Percentiles rank a stretch among this genome's conserved stretches.
Conservation (phyloP, 2,329 filamentous ascomycete species). For the Fusarium sp. region DNA sequence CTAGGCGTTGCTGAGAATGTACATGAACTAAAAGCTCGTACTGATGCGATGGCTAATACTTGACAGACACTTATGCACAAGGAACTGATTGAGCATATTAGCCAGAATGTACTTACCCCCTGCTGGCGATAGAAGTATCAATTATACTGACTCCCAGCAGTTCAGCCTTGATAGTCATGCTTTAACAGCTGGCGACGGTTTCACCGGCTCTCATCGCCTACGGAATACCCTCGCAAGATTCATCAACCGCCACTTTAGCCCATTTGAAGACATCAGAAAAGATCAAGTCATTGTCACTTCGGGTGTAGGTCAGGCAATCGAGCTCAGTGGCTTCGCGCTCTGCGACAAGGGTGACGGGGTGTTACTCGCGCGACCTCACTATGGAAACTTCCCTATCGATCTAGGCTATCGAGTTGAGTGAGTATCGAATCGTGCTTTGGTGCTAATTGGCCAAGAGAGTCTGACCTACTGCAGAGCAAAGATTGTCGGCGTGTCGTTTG, state of each 20-base stretch:
- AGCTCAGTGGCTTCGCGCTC: not conserved
- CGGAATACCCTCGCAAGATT: not conserved
- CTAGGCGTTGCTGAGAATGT: not conserved
- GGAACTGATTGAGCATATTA: not conserved
- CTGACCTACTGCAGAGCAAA: not conserved
- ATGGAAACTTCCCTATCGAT: not conserved
- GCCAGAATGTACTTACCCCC: accelerated
- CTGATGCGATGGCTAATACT: not conserved
- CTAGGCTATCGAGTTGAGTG: not conserved
- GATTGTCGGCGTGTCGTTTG: not conserved
- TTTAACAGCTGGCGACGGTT: not conserved
- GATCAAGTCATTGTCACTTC: not conserved
- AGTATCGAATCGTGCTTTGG: too few relatives aligned
- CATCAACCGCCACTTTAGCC: not conserved
- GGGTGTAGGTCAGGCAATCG: not conserved
- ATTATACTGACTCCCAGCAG: not conserved
- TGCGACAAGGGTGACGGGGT: not conserved
- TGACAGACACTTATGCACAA: not conserved
- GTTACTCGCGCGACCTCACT: not conserved
- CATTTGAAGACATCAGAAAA: not conserved
- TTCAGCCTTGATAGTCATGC: not conserved
- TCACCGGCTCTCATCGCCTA: not conserved
- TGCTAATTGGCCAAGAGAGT: too few relatives aligned
- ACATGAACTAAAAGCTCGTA: too few relatives aligned
- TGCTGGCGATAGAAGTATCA: accelerated